Conservation (phyloP, 2,329 filamentous ascomycete species). For the Bertia moriformis region DNA sequence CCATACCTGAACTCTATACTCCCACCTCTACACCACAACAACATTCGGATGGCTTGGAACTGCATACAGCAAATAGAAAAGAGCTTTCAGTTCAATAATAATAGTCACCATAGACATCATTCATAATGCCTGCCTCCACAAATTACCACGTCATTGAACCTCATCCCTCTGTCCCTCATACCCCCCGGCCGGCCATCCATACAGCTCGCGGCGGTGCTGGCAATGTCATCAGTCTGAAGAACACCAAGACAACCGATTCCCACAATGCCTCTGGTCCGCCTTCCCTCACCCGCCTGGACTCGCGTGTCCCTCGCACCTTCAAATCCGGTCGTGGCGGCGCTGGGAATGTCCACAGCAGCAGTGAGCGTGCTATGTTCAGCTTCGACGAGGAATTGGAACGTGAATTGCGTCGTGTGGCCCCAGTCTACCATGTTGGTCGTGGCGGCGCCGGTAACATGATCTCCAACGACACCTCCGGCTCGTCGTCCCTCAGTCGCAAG, state of each 20-base stretch:
- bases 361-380: slow-evolving; percentile 45
- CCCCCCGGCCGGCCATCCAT: slow-evolving; percentile 28
- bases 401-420: slow-evolving; percentile 36
- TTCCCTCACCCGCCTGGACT: slow-evolving; percentile 1
- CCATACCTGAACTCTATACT: no score
- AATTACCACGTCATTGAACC: slow-evolving; percentile 44
- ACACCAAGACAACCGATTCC: slow-evolving; percentile 12
- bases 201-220: not conserved
- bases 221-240: slow-evolving; percentile 18
- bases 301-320: slow-evolving; percentile 26
- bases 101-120: no score
- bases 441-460: slow-evolving; percentile 42
- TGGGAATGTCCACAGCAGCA: slow-evolving; percentile 34
- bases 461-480: slow-evolving; percentile 11
- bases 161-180: slow-evolving; percentile 37
- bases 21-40: no score
- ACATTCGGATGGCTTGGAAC: no score
- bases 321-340: slow-evolving; percentile 35
- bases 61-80: no score
- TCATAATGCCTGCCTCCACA: slow-evolving; percentile 11
- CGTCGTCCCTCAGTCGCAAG: slow-evolving; percentile 14
- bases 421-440: slow-evolving; percentile 48
- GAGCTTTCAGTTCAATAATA: no score
- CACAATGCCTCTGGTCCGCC: not conserved
- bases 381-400: slow-evolving; percentile 53